Base-by-base conservation (phyloP, 768 basidiomycete species). In the Hericium rajendrae region DNA sequence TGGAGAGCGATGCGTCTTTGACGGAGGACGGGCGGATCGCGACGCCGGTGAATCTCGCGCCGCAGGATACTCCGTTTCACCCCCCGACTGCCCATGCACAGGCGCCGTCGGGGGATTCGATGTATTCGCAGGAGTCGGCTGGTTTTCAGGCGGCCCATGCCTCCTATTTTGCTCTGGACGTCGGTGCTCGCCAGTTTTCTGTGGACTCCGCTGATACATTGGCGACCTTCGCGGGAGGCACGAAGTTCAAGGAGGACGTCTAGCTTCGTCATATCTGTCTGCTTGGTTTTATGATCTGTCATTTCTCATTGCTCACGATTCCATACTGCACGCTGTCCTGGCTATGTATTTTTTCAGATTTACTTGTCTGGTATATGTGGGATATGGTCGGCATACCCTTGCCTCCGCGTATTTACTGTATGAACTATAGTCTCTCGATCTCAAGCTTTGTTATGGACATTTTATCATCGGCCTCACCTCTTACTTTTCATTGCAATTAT, bases 181-280 rank as follows among this genome's bases (percentile, higher is more conserved):
- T 5, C 3, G 8, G 38, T 9, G 6, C 53, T 53, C 5, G 61
- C 48, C 40, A 54, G 43, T 9, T 20, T 20, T 20, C 43, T 10
- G 18, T 15, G n/a, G 43, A 57, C 16, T 60, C 61, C 22, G 59
- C 38, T 28, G 37, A 54, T 13, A 46, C 55, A 8, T 20, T 62
- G 10, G 50, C 28, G 3, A 57, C 57, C 3, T 60, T 62, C 37
- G 60, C 60, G 12, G 62, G 60, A 40, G 57, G 52, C 39, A 38
- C 43, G 0, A 59, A 55, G 1, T 62, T 62, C 51, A 46, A 39
- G 20, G 38, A 52, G n/a, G 28, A 55, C 51, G 9, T 60, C 13
- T 46, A 32, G 22, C 16, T 20, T n/a, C 13, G 2, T 46, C 32
- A 32, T 32, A 6, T 32, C 32, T 32, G 9, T 6, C 32, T 32